Conservation (phyloP, 2,329 filamentous ascomycete genomes). For the Akanthomyces muscarius region DNA sequence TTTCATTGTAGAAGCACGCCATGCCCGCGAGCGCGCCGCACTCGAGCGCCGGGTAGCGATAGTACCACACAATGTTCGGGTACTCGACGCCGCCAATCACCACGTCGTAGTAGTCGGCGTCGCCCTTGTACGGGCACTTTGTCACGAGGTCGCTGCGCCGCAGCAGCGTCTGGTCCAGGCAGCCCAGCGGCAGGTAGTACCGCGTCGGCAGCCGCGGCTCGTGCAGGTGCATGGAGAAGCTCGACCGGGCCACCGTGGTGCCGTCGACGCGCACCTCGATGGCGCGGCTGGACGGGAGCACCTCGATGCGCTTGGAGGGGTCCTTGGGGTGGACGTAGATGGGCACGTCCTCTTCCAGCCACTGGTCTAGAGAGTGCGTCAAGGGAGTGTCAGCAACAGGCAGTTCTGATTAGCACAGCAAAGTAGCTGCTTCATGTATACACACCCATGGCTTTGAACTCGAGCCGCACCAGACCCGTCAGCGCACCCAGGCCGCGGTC, state of each 20-base stretch:
- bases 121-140: constrained; percentile 64
- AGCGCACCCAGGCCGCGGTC: constrained; percentile 34
- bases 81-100: constrained; percentile 40
- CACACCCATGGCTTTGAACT: constrained; percentile 34
- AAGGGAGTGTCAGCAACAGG: neutral
- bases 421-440: neutral
- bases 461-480: constrained; percentile 31
- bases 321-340: constrained; percentile 63
- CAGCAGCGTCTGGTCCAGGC: constrained; percentile 44
- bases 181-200: constrained; percentile 55
- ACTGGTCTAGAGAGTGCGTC: constrained; percentile 30
- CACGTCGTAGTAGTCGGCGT: constrained; percentile 58
- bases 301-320: constrained; percentile 62
- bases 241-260: constrained; percentile 42
- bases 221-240: constrained; percentile 49
- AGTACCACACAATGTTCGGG: constrained; percentile 60
- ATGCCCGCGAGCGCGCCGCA: constrained; percentile 51
- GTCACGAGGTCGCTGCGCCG: constrained; percentile 49
- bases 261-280: constrained; percentile 49
- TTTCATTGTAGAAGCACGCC: constrained; percentile 66
- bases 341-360: constrained; percentile 53
- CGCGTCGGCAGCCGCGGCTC: constrained; percentile 58
- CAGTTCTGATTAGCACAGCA: too few relatives aligned
- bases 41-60: constrained; percentile 53
- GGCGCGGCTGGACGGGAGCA: constrained; percentile 50